These are phyloP conservation scores for Glebionis coronaria DNA, from an alignment of 129 eudicot genomes.

Conservation along the genomic window DNA sequence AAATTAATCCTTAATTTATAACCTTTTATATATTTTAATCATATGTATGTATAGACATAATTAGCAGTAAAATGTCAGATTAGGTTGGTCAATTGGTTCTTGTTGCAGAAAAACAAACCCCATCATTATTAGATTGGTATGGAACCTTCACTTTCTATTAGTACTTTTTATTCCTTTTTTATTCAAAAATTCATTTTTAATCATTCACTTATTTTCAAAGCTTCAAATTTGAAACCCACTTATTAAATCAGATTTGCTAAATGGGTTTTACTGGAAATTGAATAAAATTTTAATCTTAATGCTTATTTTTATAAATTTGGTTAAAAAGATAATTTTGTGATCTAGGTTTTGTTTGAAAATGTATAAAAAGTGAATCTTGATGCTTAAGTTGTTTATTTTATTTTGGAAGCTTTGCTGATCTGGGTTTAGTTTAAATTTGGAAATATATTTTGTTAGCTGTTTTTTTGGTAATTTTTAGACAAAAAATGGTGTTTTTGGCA, in stretches of 20 bases:
- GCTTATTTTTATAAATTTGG: background rate
- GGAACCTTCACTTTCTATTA: constrained; percentile 40
- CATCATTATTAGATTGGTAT: constrained; percentile 22
- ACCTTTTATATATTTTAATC: background rate
- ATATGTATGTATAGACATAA: constrained; percentile 25
- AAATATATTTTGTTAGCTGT: constrained; percentile 4
- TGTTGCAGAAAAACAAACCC: constrained; percentile 14
- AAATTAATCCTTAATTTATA: constrained; percentile 18
- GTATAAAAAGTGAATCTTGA: background rate
- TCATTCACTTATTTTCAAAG: constrained; percentile 25
- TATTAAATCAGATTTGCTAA: background rate
- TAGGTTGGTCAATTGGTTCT: constrained; percentile 35
- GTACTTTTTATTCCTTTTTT: constrained; percentile 20
- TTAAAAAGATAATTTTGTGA: background rate
- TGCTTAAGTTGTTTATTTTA: background rate
- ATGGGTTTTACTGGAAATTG: constrained; percentile 15
- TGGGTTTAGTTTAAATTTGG: constrained; percentile 21
- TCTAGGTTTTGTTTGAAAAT: constrained; percentile 6
- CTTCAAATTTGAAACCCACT: constrained; percentile 12
- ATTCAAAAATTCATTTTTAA: background rate
- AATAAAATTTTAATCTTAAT: background rate
- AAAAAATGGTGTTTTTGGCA: background rate
- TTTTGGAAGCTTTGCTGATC: constrained; percentile 28
- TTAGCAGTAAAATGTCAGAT: constrained; percentile 34
- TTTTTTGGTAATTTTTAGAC: background rate